phyloP scores from a whole-genome alignment of 345 rosid genomes.

The Eucalyptus leucophloia region DNA sequence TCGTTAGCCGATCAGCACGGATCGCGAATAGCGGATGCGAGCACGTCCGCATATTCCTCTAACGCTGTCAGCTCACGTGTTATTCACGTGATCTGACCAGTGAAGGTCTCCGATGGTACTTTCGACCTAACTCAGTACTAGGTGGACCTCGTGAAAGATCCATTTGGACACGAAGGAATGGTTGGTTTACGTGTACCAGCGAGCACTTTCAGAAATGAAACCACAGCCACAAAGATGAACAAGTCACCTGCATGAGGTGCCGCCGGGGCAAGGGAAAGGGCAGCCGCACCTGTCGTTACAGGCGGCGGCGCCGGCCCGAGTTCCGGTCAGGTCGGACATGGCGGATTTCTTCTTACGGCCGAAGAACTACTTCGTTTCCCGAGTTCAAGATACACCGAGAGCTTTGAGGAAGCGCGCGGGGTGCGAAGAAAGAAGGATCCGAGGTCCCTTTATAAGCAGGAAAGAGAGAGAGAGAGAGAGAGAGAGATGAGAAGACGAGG shows the following conservation, averaged over 20 bases:
- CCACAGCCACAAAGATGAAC: neutral
- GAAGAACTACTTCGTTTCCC: neutral
- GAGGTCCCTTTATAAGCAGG: neutral
- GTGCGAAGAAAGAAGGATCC: neutral
- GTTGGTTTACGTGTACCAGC: neutral
- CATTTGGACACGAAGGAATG: neutral
- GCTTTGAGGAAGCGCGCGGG: neutral
- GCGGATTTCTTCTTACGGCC: neutral
- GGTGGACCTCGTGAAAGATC: neutral
- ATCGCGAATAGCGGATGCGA: neutral
- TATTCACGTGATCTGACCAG: neutral
- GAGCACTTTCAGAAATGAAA: neutral
- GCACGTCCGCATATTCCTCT: neutral
- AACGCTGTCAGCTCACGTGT: neutral
- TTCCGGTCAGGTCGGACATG: constrained; percentile 4
- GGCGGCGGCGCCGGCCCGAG: neutral
- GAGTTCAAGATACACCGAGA: neutral
- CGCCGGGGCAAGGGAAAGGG: constrained; percentile 29
- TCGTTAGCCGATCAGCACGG: neutral
- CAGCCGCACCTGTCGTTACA: constrained; percentile 18
- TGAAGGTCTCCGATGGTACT: neutral
- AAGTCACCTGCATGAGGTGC: constrained; percentile 28
- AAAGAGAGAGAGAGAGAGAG: neutral
- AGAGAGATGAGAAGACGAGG: neutral
- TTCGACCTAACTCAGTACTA: neutral